Conservation (phyloP, 768 basidiomycete species). For the Auriscalpium orientale region DNA sequence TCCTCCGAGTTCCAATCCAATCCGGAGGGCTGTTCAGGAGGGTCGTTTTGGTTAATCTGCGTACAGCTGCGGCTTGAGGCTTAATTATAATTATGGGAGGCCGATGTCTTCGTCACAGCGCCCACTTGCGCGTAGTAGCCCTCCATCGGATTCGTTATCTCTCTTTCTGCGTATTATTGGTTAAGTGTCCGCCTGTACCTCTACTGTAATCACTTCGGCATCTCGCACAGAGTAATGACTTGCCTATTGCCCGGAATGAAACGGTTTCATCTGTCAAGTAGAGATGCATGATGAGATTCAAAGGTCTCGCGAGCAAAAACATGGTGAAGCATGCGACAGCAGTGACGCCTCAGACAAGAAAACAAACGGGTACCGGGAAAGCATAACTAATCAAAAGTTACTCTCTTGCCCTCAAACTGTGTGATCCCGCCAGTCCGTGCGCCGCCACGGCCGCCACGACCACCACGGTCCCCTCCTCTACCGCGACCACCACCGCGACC, state of each 20-base stretch:
- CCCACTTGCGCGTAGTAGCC: too few relatives aligned
- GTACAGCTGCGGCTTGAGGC: background rate
- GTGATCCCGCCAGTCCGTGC: constrained; percentile 59
- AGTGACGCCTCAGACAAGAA: too few relatives aligned
- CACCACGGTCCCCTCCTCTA: constrained; percentile 29
- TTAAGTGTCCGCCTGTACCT: background rate
- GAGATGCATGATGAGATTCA: too few relatives aligned
- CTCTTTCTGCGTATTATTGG: too few relatives aligned
- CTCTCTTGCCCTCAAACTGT: constrained; percentile 61
- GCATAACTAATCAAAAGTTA: constrained; percentile 35
- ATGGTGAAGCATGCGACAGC: background rate
- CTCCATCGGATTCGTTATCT: too few relatives aligned
- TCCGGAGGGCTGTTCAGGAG: constrained; percentile 60
- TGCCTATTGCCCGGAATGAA: background rate
- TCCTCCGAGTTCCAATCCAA: constrained; percentile 58
- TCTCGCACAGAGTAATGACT: constrained; percentile 1
- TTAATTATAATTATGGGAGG: background rate
- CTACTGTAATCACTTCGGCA: background rate
- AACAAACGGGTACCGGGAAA: too few relatives aligned
- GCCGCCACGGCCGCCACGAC: constrained; percentile 36
- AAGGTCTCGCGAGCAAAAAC: background rate
- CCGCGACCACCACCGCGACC: constrained; percentile 35
- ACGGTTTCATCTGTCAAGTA: background rate
- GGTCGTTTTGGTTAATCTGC: constrained; percentile 25
- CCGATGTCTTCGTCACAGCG: too few relatives aligned